Percentiles rank a stretch among this genome's conserved stretches.
phyloP scores from a whole-genome alignment of 352 stramenopile genomes.

The Pythium coloratum region DNA sequence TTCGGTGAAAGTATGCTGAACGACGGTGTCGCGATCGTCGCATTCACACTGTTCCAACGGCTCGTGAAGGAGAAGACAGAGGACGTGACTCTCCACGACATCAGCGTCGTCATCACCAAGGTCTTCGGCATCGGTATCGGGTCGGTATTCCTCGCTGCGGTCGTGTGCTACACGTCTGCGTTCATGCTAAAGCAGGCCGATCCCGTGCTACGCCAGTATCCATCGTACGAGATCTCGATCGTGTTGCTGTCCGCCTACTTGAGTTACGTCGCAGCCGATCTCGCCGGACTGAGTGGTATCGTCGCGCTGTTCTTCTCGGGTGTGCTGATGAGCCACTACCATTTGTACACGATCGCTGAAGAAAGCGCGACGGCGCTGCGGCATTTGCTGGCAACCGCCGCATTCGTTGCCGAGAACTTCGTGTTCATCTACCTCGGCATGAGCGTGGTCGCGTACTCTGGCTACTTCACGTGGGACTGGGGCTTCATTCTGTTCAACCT shows the following conservation, averaged over 20 bases:
- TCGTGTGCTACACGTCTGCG: conserved; percentile 75
- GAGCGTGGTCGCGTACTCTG: conserved; percentile 78
- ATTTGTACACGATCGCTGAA: conserved; percentile 80
- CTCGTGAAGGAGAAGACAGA: conserved; percentile 71
- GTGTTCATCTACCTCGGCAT: conserved; percentile 88
- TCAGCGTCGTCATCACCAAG: conserved; percentile 75
- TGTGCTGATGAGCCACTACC: conserved; percentile 88
- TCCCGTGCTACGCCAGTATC: conserved; percentile 68
- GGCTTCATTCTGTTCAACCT: conserved; percentile 77
- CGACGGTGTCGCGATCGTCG: conserved; percentile 90
- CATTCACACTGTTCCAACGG: conserved; percentile 79
- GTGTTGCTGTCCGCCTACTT: conserved; percentile 80
- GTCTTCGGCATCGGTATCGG: conserved; percentile 84
- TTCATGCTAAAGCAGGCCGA: conserved; percentile 84
- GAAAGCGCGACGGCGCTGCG: conserved; percentile 74
- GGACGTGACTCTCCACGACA: conserved; percentile 75
- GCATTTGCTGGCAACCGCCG: conserved; percentile 74
- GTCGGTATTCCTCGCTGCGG: conserved; percentile 67
- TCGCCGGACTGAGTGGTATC: conserved; percentile 88
- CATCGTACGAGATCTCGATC: conserved; percentile 88
- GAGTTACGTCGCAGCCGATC: conserved; percentile 78
- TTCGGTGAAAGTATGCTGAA: conserved; percentile 96
- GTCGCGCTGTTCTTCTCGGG: conserved; percentile 94
- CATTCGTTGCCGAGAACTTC: conserved; percentile 88
- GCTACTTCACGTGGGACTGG: conserved; percentile 85